phyloP scores from a whole-genome alignment of 805 yeast genomes.

The Citeromyces nyonsensis region DNA sequence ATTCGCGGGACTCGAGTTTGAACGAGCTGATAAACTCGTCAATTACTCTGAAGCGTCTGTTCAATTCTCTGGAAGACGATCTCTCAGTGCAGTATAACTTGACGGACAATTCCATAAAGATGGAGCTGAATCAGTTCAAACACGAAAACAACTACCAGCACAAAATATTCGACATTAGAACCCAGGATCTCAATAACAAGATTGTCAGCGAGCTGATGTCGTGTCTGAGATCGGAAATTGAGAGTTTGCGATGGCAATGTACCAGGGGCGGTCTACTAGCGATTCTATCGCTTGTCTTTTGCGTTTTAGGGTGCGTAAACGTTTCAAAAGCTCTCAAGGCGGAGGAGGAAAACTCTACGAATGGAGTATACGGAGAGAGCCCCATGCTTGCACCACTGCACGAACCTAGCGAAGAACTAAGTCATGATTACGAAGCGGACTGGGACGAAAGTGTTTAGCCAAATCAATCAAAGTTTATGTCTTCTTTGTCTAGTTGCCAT shows the following conservation, averaged over 20 bases:
- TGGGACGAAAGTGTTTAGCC: slow-evolving; percentile 21
- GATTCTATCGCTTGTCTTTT: slow-evolving; percentile 47
- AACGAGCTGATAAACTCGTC: slow-evolving; percentile 52
- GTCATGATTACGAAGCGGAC: slow-evolving; percentile 39
- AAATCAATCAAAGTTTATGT: slow-evolving; percentile 37
- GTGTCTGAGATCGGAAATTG: slow-evolving; percentile 76
- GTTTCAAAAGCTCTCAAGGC: slow-evolving; percentile 18
- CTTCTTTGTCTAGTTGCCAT: slow-evolving; percentile 36
- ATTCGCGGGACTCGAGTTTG: slow-evolving; percentile 54
- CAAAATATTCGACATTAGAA: slow-evolving; percentile 46
- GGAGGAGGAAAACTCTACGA: slow-evolving; percentile 13
- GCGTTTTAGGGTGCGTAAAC: slow-evolving; percentile 37
- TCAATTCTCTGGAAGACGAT: slow-evolving; percentile 63
- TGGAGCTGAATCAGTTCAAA: slow-evolving; percentile 75
- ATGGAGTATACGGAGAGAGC: slow-evolving; percentile 6
- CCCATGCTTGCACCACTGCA: slow-evolving; percentile 22
- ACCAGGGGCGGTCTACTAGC: slow-evolving; percentile 80
- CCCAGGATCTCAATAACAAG: slow-evolving; percentile 74
- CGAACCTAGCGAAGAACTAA: slow-evolving; percentile 34
- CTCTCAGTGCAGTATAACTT: slow-evolving; percentile 47
- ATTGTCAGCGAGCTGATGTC: slow-evolving; percentile 72
- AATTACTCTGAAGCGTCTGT: slow-evolving; percentile 56
- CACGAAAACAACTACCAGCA: slow-evolving; percentile 71
- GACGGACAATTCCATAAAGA: slow-evolving; percentile 59
- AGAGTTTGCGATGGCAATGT: slow-evolving; percentile 82